Percentiles rank a stretch among this genome's conserved stretches.
phyloP scores from a whole-genome alignment of 2,329 filamentous ascomycete genomes.

The Diaporthe eres region DNA sequence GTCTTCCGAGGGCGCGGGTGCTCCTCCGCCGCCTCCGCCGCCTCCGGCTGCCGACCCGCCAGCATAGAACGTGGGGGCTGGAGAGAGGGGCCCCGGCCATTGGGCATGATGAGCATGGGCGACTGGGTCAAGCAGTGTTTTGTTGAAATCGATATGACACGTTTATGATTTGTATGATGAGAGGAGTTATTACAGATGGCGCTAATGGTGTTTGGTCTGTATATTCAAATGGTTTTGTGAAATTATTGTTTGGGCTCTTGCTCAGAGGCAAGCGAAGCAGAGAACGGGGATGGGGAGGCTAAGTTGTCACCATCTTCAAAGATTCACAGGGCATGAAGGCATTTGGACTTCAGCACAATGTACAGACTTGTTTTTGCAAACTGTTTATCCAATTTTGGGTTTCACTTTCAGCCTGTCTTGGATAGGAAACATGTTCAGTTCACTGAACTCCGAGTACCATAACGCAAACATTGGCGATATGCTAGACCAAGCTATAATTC shows the following conservation, averaged over 20 bases:
- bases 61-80: background rate
- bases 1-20: background rate
- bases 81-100: too few species aligned
- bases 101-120: background rate
- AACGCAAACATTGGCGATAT: too few species aligned
- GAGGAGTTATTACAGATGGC: background rate
- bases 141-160: background rate
- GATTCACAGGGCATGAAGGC: background rate
- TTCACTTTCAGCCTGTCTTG: background rate
- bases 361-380: too few species aligned
- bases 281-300: background rate
- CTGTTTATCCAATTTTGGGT: background rate
- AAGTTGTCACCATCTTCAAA: background rate
- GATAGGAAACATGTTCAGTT: background rate
- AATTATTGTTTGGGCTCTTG: background rate
- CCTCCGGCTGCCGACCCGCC: slow-evolving; percentile 14
- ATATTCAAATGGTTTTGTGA: background rate
- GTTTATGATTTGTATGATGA: background rate
- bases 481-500: too few species aligned
- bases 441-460: background rate
- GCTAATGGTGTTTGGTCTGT: background rate
- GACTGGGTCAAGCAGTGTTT: background rate
- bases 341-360: background rate
- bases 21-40: background rate
- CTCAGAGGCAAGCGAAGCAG: background rate